Percentiles rank a stretch among this genome's conserved stretches.
phyloP scores from a whole-genome alignment of 1,139 yeast genomes.

The Yamadazyma triangularis region DNA sequence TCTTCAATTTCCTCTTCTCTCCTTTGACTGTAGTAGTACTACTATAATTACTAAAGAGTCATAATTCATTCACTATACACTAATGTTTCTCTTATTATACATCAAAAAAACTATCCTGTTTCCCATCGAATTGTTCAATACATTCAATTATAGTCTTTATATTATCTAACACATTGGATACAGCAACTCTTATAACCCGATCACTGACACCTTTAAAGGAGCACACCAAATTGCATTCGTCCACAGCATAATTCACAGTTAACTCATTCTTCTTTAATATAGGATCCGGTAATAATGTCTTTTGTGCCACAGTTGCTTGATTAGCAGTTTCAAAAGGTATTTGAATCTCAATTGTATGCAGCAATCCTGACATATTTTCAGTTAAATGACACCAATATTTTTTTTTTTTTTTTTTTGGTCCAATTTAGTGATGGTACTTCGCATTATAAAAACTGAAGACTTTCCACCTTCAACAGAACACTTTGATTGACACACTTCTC shows the following conservation, averaged over 20 bases:
- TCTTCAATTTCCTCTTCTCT: no score
- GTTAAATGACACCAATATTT: no score
- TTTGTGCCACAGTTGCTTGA: conserved; percentile 63
- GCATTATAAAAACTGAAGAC: no score
- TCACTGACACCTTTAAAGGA: conserved; percentile 55
- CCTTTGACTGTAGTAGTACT: no score
- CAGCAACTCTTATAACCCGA: conserved; percentile 65
- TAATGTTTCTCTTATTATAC: not conserved
- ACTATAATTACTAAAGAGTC: no score
- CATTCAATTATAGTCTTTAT: conserved; percentile 64
- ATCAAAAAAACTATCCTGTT: conserved; percentile 18
- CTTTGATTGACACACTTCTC: no score
- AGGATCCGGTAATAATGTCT: conserved; percentile 71
- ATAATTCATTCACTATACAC: no score
- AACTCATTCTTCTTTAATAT: conserved; percentile 62
- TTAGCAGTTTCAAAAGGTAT: conserved; percentile 58
- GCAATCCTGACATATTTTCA: no score
- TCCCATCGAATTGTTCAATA: conserved; percentile 55
- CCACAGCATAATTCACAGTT: conserved; percentile 34
- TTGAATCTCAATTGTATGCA: conserved; percentile 8
- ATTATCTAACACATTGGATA: conserved; percentile 62
- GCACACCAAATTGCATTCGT: conserved; percentile 30
- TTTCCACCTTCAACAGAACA: no score
- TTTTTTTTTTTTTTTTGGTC: no score
- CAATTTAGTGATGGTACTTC: no score